Evolutionary conservation across 2,329 filamentous ascomycete genomes (phyloP), one percentile per base, ranked within the genome.

Genomic region (Hypoxylon sp.): DNA sequence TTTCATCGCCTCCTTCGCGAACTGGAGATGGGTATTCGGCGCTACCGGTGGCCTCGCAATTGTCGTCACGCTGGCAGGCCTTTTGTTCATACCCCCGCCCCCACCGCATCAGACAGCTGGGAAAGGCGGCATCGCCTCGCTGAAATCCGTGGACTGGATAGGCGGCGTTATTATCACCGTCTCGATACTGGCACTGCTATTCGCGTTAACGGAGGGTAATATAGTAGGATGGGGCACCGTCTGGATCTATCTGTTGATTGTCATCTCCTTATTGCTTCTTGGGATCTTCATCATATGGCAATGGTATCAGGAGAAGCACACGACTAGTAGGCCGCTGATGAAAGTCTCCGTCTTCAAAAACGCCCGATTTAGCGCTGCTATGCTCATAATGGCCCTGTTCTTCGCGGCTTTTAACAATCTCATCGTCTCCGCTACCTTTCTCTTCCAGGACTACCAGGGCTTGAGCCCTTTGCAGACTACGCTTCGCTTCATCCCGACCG

Each of bases 21-120:
- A 70, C 38, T 89, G 86, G 86, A 82, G 80, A 68, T 87, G 84
- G 78, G 81, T 88, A 1, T 88, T 88, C 66, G 87, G 84, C 59
- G 78, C 81, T 13, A 77, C 84, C 12, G 83, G 83, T 13, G 81
- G 86, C 36, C 73, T 88, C 26, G 81, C 80, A 3, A 78, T 77
- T 13, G 53, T 79, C 15, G 78, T 87, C 26, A 80, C 84, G 0
- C 67, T 79, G 0, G 78, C 79, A 1, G 83, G 80, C 15, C 70
- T 83, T 52, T 74, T 86, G 44, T 73, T 87, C 44, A 84, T 90
- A 42, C 86, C 86, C 0, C 63, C 75, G 0, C 75, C 79, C 3
- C 75, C 73, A 1, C 64, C 67, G 3, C 67, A 66, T 23, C 54
- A 63, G 6, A 58, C 62, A 2, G 23, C 32, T 5, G 11, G 51